Conservation (phyloP, 2,329 filamentous ascomycete genomes). For the Paecilomyces formosus region DNA sequence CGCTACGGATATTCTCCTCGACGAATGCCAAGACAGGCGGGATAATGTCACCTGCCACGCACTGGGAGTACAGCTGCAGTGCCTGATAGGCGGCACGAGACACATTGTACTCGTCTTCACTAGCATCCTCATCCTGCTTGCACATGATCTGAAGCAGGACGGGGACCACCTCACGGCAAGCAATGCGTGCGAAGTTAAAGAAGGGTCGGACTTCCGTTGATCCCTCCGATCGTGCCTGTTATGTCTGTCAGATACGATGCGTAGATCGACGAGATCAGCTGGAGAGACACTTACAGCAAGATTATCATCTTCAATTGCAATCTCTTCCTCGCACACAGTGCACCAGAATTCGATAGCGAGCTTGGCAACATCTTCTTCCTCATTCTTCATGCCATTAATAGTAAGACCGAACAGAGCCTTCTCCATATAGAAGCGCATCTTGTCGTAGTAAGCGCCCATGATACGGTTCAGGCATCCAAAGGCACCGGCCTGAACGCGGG, state of each 20-base stretch:
- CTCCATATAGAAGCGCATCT: conserved; percentile 99
- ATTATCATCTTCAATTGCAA: conserved; percentile 96
- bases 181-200: conserved; percentile 92
- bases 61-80: conserved; percentile 88
- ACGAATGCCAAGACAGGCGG: conserved; percentile 83
- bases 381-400: conserved; percentile 96
- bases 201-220: conserved; percentile 80
- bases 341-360: conserved; percentile 99
- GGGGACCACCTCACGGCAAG: conserved; percentile 87
- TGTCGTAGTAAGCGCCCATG: conserved; percentile 98
- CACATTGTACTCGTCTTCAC: conserved; percentile 96
- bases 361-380: conserved; percentile 96
- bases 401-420: conserved; percentile 97
- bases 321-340: conserved; percentile 99
- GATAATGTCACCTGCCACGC: conserved; percentile 77
- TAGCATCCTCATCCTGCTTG: conserved; percentile 95
- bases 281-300: conserved; percentile 52
- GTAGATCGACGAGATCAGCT: conserved; percentile 9
- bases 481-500: conserved; percentile 85
- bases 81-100: conserved; percentile 94
- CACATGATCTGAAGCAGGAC: conserved; percentile 82
- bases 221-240: conserved; percentile 57
- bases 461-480: conserved; percentile 98
- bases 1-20: conserved; percentile 77
- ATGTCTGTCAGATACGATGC: conserved; percentile 3